Conservation (phyloP, 345 rosid genomes). For the Citrus glauca region DNA sequence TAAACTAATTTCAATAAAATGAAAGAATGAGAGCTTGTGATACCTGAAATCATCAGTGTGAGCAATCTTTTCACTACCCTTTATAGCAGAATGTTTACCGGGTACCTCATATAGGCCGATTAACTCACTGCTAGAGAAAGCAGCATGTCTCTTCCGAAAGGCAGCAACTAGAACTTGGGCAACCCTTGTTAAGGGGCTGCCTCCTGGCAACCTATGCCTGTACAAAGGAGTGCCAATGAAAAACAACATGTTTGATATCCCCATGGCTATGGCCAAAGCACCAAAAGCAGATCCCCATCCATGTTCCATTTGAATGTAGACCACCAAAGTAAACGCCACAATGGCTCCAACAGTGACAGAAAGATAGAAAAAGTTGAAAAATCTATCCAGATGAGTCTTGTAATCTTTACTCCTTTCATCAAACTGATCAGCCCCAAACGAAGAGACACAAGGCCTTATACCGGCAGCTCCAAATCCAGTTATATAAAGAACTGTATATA, state of each 20-base stretch:
- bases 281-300: constrained; percentile 96
- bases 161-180: constrained; percentile 88
- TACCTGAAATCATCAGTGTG: constrained; percentile 73
- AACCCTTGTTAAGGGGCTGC: constrained; percentile 88
- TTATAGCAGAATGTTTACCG: constrained; percentile 71
- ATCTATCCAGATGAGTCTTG: constrained; percentile 76
- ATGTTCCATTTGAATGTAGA: constrained; percentile 69
- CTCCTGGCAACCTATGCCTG: constrained; percentile 91
- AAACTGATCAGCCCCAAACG: constrained; percentile 97
- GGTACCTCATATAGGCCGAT: constrained; percentile 75
- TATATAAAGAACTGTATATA: constrained; percentile 66
- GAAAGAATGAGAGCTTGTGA: background rate
- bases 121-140: constrained; percentile 64
- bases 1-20: background rate
- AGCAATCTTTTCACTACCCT: constrained; percentile 74
- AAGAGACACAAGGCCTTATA: constrained; percentile 92
- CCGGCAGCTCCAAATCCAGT: constrained; percentile 93
- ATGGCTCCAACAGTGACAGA: constrained; percentile 82
- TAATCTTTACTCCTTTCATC: constrained; percentile 72
- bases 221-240: constrained; percentile 83
- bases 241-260: constrained; percentile 68
- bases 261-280: constrained; percentile 83
- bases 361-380: constrained; percentile 93
- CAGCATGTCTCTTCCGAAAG: constrained; percentile 51
- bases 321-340: constrained; percentile 81